Base-by-base conservation (phyloP, 805 yeast species). In the Wickerhamiella kurtzmanii region DNA sequence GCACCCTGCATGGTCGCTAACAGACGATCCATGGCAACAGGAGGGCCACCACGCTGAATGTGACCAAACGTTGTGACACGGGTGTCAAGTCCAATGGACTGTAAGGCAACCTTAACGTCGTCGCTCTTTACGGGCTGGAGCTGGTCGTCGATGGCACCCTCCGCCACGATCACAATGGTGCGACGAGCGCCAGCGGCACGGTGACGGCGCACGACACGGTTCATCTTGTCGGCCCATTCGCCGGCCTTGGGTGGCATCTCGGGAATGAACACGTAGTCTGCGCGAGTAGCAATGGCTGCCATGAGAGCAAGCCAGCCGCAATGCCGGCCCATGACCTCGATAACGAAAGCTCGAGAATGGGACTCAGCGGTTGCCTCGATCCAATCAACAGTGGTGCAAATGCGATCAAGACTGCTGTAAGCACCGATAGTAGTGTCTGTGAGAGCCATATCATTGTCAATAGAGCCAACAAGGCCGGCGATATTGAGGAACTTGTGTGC, bases 251-350 rank as follows among this genome's bases (percentile, higher is more conserved):
- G 84, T 3, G 98, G 96, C 65, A 80, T 79, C 68, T 92, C 98
- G 32, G 98, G 98, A 54, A 92, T 82, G 58, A 92, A 80, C 49
- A 87, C 82, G 63, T 78, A 87, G 67, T 92, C 98, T 2, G 98
- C 97, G 58, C 92, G 83, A 22, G 96, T 85, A 40, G 97, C 87
- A 51, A 89, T 80, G 60, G 97, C 98, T 3, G 98, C 94, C 92
- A 87, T 88, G 56, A 92, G 70, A 1, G 94, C 97, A 57, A 92
- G 75, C 98, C 98, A 92, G 53, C 98, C 98, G 72, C 98, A 92
- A 65, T 92, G 96, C 62, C 98, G 79, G 52, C 98, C 98, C 98
- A 92, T 92, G 37, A 92, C 98, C 64, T 92, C 98, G 50, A 92
- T 83, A 40, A 92, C 96, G 64, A 92, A 92, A 5, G 98, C 98